Percentiles rank a stretch among this genome's conserved stretches.
Conservation (phyloP, 768 basidiomycete genomes). For the Krasilnikovozyma curviuscula region DNA sequence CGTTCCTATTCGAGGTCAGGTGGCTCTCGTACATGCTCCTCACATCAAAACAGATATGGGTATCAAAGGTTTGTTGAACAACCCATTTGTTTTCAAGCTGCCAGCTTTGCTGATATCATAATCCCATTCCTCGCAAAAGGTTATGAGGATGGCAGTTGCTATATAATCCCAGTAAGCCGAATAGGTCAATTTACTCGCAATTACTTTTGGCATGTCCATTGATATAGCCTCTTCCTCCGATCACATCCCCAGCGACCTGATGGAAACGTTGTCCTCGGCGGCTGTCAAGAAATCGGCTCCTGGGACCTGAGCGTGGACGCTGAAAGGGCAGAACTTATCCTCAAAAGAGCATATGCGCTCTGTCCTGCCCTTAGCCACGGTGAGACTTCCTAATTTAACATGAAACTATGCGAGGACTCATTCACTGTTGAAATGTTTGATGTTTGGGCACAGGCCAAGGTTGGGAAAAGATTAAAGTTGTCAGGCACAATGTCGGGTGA, state of each 20-base stretch:
- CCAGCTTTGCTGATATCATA: no score
- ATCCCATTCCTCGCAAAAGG: neutral
- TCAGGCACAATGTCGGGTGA: constrained; percentile 6
- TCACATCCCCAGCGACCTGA: constrained; percentile 10
- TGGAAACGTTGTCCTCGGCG: constrained; percentile 6
- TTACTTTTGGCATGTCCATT: neutral
- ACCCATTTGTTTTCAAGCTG: no score
- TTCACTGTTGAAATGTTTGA: neutral
- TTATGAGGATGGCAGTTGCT: constrained; percentile 3
- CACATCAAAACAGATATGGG: constrained; percentile 7
- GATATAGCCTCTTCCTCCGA: no score
- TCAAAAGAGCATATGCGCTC: constrained; percentile 2
- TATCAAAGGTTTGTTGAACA: neutral
- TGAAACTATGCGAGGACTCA: neutral
- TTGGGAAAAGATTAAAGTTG: constrained; percentile 6
- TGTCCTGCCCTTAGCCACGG: constrained; percentile 8
- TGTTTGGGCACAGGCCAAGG: neutral
- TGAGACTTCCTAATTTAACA: neutral
- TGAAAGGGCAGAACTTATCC: constrained; percentile 2
- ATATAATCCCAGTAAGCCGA: neutral
- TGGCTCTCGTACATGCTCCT: constrained; percentile 3
- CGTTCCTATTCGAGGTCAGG: constrained; percentile 9
- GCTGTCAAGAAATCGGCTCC: constrained; percentile 2
- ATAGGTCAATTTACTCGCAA: neutral
- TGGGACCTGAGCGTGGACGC: constrained; percentile 7